Evolutionary conservation across 805 yeast genomes (phyloP).

Genomic region (Sugiyamaella lignohabitans): DNA sequence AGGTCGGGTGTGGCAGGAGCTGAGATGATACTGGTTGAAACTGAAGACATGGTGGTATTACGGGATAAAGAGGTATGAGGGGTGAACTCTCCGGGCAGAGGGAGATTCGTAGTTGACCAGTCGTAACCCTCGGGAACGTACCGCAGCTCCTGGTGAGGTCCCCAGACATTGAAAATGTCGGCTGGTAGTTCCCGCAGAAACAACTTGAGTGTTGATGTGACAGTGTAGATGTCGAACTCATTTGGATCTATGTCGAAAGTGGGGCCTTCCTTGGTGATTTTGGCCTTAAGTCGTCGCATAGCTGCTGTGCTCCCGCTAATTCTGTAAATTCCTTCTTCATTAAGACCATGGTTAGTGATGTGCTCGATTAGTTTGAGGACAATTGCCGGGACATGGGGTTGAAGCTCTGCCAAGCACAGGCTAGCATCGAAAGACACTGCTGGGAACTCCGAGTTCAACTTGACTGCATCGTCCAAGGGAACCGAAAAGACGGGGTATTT

Average conservation of each 20-base stretch:
- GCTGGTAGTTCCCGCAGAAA: slow-evolving; percentile 28
- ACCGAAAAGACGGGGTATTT: slow-evolving; percentile 17
- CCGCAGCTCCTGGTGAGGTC: not conserved
- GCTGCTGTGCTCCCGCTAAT: slow-evolving; percentile 25
- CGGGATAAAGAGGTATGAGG: not conserved
- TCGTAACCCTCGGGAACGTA: not conserved
- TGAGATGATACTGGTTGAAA: too few species aligned
- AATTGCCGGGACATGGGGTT: slow-evolving; percentile 16
- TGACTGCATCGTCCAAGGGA: slow-evolving; percentile 17
- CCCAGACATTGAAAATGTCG: slow-evolving; percentile 13
- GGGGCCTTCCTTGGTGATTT: slow-evolving; percentile 18
- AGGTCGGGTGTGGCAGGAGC: slow-evolving; percentile 3
- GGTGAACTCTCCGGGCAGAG: not conserved
- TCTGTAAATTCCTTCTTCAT: slow-evolving; percentile 30
- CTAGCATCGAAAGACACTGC: not conserved
- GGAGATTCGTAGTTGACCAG: not conserved
- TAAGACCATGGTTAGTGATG: slow-evolving; percentile 22
- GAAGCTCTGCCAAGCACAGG: slow-evolving; percentile 13
- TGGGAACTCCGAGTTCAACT: slow-evolving; percentile 6
- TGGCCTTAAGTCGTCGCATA: slow-evolving; percentile 20
- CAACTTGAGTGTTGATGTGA: slow-evolving; percentile 27
- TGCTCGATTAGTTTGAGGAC: slow-evolving; percentile 18
- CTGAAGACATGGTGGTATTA: too few species aligned
- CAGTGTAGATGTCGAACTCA: slow-evolving; percentile 26
- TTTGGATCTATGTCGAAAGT: slow-evolving; percentile 18